Percentiles rank a stretch among this genome's conserved stretches.
Evolutionary conservation across 2,329 filamentous ascomycete species (phyloP).

Genomic region (Dothideomycetes sp.): DNA sequence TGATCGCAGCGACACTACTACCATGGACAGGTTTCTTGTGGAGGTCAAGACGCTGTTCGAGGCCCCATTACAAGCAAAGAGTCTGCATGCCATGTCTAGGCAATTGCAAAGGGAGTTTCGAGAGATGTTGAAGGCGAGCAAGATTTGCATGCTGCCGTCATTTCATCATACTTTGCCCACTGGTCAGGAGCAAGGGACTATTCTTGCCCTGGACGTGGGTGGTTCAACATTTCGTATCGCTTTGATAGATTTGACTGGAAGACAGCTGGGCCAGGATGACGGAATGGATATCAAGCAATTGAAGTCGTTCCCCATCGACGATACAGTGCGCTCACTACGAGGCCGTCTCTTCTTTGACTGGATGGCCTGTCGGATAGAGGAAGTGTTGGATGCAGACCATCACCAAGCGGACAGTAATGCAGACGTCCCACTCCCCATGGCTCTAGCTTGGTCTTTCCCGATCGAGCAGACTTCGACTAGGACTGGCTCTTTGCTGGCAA

Average conservation of each 20-base stretch:
- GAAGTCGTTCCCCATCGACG: conserved; percentile 45
- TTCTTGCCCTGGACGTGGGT: conserved; percentile 52
- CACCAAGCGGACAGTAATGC: conserved; percentile 21
- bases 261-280: neutral
- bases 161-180: conserved; percentile 51
- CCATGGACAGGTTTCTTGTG: conserved; percentile 36
- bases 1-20: conserved; percentile 11
- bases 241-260: conserved; percentile 43
- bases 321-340: conserved; percentile 41
- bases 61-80: conserved; percentile 28
- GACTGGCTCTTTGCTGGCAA: conserved; percentile 45
- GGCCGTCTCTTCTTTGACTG: conserved; percentile 54
- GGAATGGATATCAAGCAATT: conserved; percentile 45
- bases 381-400: conserved; percentile 37
- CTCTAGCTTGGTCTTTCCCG: conserved; percentile 56
- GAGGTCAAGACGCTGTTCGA: conserved; percentile 34
- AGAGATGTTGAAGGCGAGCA: conserved; percentile 42
- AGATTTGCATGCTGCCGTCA: conserved; percentile 54
- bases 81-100: conserved; percentile 32
- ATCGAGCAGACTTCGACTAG: conserved; percentile 52
- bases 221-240: conserved; percentile 57
- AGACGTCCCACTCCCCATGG: conserved; percentile 40
- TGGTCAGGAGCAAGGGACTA: conserved; percentile 48
- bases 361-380: conserved; percentile 51
- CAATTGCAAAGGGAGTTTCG: conserved; percentile 41